Evolutionary conservation across 2,329 filamentous ascomycete species (phyloP), one percentile per base, ranked within the genome.

Genomic region (Phialophora verrucosa): DNA sequence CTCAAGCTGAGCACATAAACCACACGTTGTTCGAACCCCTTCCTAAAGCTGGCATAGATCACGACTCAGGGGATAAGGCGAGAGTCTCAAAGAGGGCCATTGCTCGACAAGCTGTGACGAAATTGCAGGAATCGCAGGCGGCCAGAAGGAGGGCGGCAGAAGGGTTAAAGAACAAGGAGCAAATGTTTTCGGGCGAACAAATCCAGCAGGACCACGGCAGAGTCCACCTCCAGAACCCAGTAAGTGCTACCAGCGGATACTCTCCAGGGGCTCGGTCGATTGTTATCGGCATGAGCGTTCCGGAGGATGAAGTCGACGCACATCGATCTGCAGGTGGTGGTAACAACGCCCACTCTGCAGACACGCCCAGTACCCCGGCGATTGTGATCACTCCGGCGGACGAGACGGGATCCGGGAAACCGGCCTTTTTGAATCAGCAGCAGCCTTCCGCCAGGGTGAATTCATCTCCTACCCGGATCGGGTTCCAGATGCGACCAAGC

Each of bases 341-440:
- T 69, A 75, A 78, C 38, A 74, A 74, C 66, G 69, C 73, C 31
- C 69, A 72, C 6, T 74, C 72, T 31, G 73, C 74, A 62, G 70
- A 71, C 12, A 79, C 79, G 2, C 79, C 80, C 1, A 73, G 76
- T 20, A 82, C 81, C 1, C 81, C 81, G 3, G 78, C 78, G 0
- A 83, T 83, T 51, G 71, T 83, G 17, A 74, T 83, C 17, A 83
- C 81, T 0, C 80, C 81, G 4, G 80, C 81, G 10, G 74, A 75
- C 47, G 78, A 81, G 27, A 75, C 78, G 50, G 73, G 73, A 4
- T 75, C 74, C 1, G 81, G 79, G 80, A 71, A 73, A 23, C 70
- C 64, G 27, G 68, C 11, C 59, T 59, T 50, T 14, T 62, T 55
- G 8, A 32, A 32, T 47, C 57, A 23, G 61, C 14, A 3, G 5